Evolutionary conservation across 2,329 filamentous ascomycete species (phyloP).

Genomic region (Fusarium irregulare): DNA sequence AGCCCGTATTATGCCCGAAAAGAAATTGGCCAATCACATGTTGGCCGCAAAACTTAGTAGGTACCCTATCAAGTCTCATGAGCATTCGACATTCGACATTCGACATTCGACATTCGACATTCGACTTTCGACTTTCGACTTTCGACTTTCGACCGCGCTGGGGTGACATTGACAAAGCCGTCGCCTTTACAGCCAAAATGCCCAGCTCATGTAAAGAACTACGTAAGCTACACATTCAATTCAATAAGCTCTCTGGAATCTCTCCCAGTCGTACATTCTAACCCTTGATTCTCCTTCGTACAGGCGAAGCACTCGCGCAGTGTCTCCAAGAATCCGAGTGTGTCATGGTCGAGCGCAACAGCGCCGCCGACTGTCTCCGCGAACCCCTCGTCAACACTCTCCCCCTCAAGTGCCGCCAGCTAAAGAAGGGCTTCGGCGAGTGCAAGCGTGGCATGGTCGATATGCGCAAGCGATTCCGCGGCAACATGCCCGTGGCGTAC

Average conservation of each 20-base stretch:
- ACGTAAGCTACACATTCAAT: constrained; percentile 67
- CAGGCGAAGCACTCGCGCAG: constrained; percentile 90
- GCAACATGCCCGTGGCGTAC: constrained; percentile 85
- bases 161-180: constrained; percentile 26
- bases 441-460: constrained; percentile 97
- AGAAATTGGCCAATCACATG: constrained; percentile 42
- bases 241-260: not conserved
- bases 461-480: constrained; percentile 98
- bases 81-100: constrained; percentile 34
- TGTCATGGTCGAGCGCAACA: constrained; percentile 90
- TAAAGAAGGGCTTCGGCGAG: constrained; percentile 92
- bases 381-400: constrained; percentile 83
- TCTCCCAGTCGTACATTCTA: not conserved
- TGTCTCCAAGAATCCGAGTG: constrained; percentile 98
- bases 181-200: constrained; percentile 65
- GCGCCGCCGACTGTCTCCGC: constrained; percentile 87
- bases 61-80: constrained; percentile 29
- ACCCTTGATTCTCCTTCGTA: not conserved
- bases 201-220: constrained; percentile 97
- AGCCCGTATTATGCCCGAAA: constrained; percentile 13
- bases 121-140: constrained; percentile 31
- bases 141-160: constrained; percentile 35
- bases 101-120: constrained; percentile 32
- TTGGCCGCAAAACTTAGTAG: constrained; percentile 40
- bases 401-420: constrained; percentile 88